Evolutionary conservation across 805 yeast genomes (phyloP).

Genomic region (Teunomyces atbi): DNA sequence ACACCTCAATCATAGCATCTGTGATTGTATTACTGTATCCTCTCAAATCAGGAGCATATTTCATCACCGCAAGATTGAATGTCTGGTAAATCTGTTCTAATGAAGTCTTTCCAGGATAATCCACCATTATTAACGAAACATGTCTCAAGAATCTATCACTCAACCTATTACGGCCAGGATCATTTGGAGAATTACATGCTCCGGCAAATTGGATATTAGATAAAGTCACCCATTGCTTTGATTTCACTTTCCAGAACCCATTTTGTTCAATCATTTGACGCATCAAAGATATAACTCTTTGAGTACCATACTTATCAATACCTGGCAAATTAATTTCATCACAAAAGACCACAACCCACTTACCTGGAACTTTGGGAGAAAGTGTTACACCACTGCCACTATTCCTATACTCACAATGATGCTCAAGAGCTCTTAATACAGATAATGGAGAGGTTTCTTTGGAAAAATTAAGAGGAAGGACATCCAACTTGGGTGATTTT

Average conservation of each 20-base stretch:
- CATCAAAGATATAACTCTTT: conserved; percentile 64
- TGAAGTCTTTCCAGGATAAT: conserved; percentile 68
- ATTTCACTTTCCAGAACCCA: conserved; percentile 73
- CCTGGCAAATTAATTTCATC: conserved; percentile 89
- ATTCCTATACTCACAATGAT: conserved; percentile 61
- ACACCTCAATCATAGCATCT: conserved; percentile 65
- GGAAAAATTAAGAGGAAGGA: conserved; percentile 76
- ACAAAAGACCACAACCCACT: conserved; percentile 80
- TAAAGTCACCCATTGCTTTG: conserved; percentile 64
- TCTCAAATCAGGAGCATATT: conserved; percentile 56
- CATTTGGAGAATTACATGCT: conserved; percentile 89
- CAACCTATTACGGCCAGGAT: conserved; percentile 65
- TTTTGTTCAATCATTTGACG: conserved; percentile 69
- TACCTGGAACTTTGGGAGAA: conserved; percentile 59
- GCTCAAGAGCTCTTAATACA: conserved; percentile 65
- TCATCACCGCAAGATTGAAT: conserved; percentile 55
- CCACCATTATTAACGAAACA: conserved; percentile 65
- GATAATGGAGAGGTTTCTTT: conserved; percentile 69
- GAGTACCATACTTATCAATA: conserved; percentile 70
- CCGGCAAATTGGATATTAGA: conserved; percentile 80
- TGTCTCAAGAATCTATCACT: conserved; percentile 66
- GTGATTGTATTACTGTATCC: conserved; percentile 56
- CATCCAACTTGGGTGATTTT: conserved; percentile 52
- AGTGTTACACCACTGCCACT: conserved; percentile 52
- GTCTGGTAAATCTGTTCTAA: conserved; percentile 64